Base-by-base conservation (phyloP, 1,139 yeast species). In the Taphrina populina region DNA sequence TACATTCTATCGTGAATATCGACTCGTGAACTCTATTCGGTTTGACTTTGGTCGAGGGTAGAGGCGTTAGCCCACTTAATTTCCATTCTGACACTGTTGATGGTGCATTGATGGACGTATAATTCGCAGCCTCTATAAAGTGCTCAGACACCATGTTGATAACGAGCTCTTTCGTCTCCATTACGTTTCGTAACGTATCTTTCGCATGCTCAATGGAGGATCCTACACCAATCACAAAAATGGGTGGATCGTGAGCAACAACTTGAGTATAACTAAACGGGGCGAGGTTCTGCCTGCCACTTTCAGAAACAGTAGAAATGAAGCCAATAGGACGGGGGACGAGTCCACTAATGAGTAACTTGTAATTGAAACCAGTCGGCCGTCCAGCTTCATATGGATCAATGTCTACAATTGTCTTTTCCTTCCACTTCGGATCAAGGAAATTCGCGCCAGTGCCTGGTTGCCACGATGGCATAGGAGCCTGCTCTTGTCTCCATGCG, bases 101-200 rank as follows among this genome's bases (percentile, higher is more conserved):
- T 0, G 84, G 84, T 1, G 81, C 74, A 61, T 74, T 68, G 23
- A 71, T 71, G 15, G 76, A 69, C n/a, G 78, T 67, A 61, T 67
- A 75, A 64, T 81, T 80, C 11, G 84, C 83, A 15, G 84, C 84
- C 57, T 81, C 86, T 26, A 76, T 69, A 63, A 80, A 78, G 83
- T 83, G 81, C 66, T 81, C 86, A 45, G 81, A 74, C 34, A 81
- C 74, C 54, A 81, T 74, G 64, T 76, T 81, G 63, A 81, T 74
- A n/a, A 83, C 78, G 55, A 76, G 71, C 62, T 81, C 85, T 3
- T 69, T 71, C 2, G 81, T 79, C 21, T 75, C 80, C 34, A 77
- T 64, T 26, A 80, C 65, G 62, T 80, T 81, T 10, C 63, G 63
- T 49, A 72, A 69, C 5, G 84, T 73, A 64, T 81, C 84, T 64